Evolutionary conservation across 2,329 filamentous ascomycete species (phyloP), one percentile per base, ranked within the genome.

Genomic region (Cadophora sp.): DNA sequence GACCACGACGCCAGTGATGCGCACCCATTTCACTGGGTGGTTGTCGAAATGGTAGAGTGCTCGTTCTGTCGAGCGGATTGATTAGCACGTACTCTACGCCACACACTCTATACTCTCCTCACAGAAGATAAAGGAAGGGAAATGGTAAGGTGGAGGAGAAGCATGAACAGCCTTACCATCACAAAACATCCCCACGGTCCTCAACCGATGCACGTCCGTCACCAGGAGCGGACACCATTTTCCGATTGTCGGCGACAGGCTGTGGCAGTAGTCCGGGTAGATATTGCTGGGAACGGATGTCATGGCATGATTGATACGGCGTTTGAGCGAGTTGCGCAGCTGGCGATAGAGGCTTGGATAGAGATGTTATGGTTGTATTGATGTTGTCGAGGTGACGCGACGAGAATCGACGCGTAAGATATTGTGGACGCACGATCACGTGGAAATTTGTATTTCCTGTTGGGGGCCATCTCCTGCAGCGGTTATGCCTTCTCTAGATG

Each of bases 21-120:
- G 89, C 64, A 92, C 86, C 87, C 90, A 94, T 84, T 89, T 88
- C 73, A 95, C 88, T 0, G 92, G 92, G 72, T 94, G 88, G 78
- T 94, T 94, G 61, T 84, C 79, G 80, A 89, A 84, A 79, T 94
- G 93, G 76, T 84, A 90, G 40, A 90, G 81, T 71, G 85, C 81
- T 74, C 87, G 85, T 60, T 83, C 83, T 85, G 82, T 29, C 26
- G 16, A 43, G 9, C n/a, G 29, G 62, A 34, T 50, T 26, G 16
- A 37, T 68, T 50, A 68, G 59, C 40, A 48, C 8, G 19, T 27
- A 51, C 26, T 59, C 40, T 3, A n/a, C 11, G 19, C 31, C 22
- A 43, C 11, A 29, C 31, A 26, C 24, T 1, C n/a, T n/a, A n/a
- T n/a, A n/a, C n/a, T n/a, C n/a, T n/a, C n/a, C n/a, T n/a, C n/a